Evolutionary conservation across 2,329 filamentous ascomycete species (phyloP), one percentile per base, ranked within the genome.

Genomic region (Talaromyces funiculosus): DNA sequence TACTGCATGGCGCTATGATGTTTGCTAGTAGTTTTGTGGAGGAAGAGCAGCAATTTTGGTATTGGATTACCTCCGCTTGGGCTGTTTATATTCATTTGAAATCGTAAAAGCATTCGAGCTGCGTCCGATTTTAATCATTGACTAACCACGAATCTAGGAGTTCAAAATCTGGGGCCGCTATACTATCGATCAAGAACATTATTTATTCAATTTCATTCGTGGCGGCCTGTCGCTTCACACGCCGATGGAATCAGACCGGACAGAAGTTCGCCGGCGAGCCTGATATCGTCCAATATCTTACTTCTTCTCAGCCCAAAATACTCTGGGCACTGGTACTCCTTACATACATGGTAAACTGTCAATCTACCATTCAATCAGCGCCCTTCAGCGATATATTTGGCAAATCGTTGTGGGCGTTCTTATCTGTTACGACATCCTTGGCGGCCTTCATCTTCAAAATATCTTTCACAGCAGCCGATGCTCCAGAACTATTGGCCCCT

Each of bases 11-110:
- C 1, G 73, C 85, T 38, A 95, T 97, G 86, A 97, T 97, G 92
- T 97, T 97, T 75, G 93, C 92, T 9, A 96, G 90, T 72, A 97
- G 92, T 70, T 99, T 94, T 72, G 91, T 99, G 2, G 94, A 99
- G 74, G 94, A 99, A 76, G 94, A 99, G 73, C 94, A 99, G 54
- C 91, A 97, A 66, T 97, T 96, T 72, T 99, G 94, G 94, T 97
- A 99, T 75, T 97, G 93, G 92, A 77, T 85, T 1, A 84, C 88
- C 0, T 73, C 73, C 18, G 76, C 72, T 31, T 80, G 76, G 75
- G 75, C 81, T 47, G 72, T 79, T 60, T 78, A 78, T 61, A 71
- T 86, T 12, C 78, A 80, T 65, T 64, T 78, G 40, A 74, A 64
- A 65, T 71, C 69, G 62, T 70, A 63, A 60, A 62, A 38, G 43